These are phyloP conservation scores for Trametopsis cervina DNA, from an alignment of 768 basidiomycete species.

Conservation along the genomic window DNA sequence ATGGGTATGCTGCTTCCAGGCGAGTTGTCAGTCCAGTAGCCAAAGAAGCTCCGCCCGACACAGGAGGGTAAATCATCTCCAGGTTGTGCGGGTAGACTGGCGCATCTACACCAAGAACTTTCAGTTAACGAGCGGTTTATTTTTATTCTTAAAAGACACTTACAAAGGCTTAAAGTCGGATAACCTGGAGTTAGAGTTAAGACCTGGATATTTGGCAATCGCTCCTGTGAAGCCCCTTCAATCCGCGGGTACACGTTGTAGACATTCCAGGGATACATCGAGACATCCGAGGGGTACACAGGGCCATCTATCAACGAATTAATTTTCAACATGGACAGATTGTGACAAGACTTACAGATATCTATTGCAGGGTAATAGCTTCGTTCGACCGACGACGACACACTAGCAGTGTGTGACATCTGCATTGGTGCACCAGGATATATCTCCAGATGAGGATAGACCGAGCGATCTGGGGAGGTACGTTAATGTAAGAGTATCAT, in stretches of 20 bases:
- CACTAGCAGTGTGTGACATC: background rate
- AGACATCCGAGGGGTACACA: background rate
- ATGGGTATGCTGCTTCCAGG: background rate
- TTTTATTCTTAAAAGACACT: too few species aligned
- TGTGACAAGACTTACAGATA: slow-evolving; percentile 9
- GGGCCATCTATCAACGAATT: background rate
- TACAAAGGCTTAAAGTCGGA: slow-evolving; percentile 2
- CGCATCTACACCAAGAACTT: slow-evolving; percentile 10
- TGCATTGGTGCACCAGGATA: slow-evolving; percentile 10
- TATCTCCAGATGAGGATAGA: slow-evolving; percentile 23
- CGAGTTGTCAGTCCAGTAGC: background rate
- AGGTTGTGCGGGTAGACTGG: slow-evolving; percentile 12
- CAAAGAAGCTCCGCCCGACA: too few species aligned
- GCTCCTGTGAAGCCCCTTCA: background rate
- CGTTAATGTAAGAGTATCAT: background rate
- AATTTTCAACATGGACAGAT: background rate
- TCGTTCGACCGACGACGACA: background rate
- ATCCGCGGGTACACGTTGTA: background rate
- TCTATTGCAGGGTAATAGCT: slow-evolving; percentile 7
- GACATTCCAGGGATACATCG: background rate
- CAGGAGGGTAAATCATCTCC: slow-evolving; percentile 5
- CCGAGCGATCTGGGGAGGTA: slow-evolving; percentile 16
- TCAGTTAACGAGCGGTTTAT: too few species aligned
- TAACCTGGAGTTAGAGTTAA: background rate
- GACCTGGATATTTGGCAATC: background rate